Evolutionary conservation across 768 basidiomycete genomes (phyloP).

Genomic region (Termitomyces sp.): DNA sequence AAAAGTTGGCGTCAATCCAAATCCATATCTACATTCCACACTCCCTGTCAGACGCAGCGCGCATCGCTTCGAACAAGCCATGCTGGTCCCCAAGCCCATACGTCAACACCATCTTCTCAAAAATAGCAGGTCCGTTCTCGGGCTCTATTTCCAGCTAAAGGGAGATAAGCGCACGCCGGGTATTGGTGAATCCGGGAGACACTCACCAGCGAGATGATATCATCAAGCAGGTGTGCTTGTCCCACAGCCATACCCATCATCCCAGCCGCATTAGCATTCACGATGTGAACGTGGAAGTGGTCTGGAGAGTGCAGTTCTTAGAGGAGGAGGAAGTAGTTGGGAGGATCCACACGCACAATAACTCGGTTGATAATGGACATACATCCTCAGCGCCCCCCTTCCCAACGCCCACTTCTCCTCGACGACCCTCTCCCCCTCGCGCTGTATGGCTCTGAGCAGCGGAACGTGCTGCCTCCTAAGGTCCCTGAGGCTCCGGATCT

Average conservation of each 20-base stretch:
- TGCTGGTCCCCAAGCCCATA: slow-evolving; percentile 61
- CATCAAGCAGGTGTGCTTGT: slow-evolving; percentile 90
- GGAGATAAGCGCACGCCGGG: not conserved
- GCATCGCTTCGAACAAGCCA: slow-evolving; percentile 51
- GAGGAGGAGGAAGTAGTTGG: not conserved
- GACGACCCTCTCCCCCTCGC: slow-evolving; percentile 47
- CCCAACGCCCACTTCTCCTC: slow-evolving; percentile 62
- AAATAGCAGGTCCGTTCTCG: slow-evolving; percentile 44
- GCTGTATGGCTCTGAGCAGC: slow-evolving; percentile 62
- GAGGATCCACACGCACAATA: not conserved
- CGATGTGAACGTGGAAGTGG: slow-evolving; percentile 93
- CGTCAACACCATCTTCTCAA: slow-evolving; percentile 41
- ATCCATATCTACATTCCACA: not conserved
- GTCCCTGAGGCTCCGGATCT: slow-evolving; percentile 73
- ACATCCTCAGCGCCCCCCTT: slow-evolving; percentile 64
- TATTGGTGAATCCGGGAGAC: not conserved
- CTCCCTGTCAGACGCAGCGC: slow-evolving; percentile 24
- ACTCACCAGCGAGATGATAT: slow-evolving; percentile 79
- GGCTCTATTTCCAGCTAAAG: slow-evolving; percentile 55
- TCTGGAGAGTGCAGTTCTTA: slow-evolving; percentile 40
- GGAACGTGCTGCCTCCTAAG: slow-evolving; percentile 58
- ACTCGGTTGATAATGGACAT: slow-evolving; percentile 77
- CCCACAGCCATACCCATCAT: slow-evolving; percentile 76
- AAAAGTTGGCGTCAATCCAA: not conserved
- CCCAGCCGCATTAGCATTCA: slow-evolving; percentile 66